Evolutionary conservation across 371 early-diverging fungal genomes (phyloP), one percentile per base, ranked within the genome.

Genomic region (Zopfochytrium polystomum): DNA sequence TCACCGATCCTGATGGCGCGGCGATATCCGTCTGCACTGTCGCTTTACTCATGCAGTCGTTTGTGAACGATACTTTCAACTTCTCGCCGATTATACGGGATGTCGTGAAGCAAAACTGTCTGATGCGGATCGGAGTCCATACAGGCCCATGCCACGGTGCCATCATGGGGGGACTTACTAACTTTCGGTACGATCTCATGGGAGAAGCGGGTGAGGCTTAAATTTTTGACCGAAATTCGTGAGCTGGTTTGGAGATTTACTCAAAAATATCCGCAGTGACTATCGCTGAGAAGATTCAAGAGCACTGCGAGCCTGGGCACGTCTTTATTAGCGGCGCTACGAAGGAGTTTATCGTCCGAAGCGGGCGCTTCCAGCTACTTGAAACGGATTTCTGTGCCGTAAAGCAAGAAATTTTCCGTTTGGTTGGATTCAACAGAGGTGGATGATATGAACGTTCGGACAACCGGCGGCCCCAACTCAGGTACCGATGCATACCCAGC

Each of bases 151-250:
- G 62, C 18, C 60, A 57, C 35, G 76, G 72, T n/a, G 73, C 76
- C 25, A 71, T 76, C 53, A 69, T 76, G 68, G 76, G 76, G 6
- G 76, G 76, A n/a, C 68, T 68, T 1, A 70, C 65, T 52, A 75
- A 75, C 49, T 75, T 75, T 42, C 65, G 76, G 22, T 72, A 75
- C 49, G 72, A 75, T 57, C 52, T 75, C 25, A 46, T 75, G 35
- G 76, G 76, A 30, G 76, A 75, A 25, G 72, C 76, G 48, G 72
- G 75, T 74, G 5, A 25, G 26, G 9, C 26, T 22, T 27, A 25
- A 44, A 13, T 26, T 34, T 26, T 38, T 5, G n/a, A n/a, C n/a
- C n/a, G 7, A 25, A 35, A 61, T 25, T 43, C 9, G 26, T 33
- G 23, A 11, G 13, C 51, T 18, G 11, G 11, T n/a, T 27, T 20